Evolutionary conservation across 306 rosid species (phyloP).

Genomic region (Ammopiptanthus mongolicus): DNA sequence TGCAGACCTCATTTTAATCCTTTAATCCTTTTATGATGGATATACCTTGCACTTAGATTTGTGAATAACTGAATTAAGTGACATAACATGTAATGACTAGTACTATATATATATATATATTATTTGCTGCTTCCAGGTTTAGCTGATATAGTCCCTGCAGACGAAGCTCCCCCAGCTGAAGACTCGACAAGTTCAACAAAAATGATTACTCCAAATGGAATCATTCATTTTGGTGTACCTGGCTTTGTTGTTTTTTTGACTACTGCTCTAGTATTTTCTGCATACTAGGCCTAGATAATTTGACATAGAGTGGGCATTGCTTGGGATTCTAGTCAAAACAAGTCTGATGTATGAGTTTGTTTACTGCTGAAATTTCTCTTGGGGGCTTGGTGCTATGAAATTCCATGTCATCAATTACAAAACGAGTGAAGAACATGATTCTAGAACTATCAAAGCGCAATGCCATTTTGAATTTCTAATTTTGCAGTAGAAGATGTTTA

Average conservation of each 20-base stretch:
- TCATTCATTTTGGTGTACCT: neutral
- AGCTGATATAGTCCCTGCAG: neutral
- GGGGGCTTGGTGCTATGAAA: neutral
- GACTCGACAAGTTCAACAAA: neutral
- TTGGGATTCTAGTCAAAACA: neutral
- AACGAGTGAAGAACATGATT: neutral
- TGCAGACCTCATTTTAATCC: too few species aligned
- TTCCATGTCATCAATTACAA: neutral
- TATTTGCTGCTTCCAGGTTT: neutral
- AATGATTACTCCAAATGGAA: constrained; percentile 21
- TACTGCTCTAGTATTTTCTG: constrained; percentile 15
- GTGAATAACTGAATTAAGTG: too few species aligned
- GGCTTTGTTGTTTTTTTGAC: constrained; percentile 25
- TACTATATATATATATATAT: too few species aligned
- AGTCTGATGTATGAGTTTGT: neutral
- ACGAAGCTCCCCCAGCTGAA: neutral
- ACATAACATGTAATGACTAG: neutral
- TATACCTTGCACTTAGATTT: neutral
- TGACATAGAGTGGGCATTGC: neutral
- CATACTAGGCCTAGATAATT: constrained; percentile 2
- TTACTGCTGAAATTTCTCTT: neutral
- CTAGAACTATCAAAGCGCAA: neutral
- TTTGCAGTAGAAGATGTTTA: neutral
- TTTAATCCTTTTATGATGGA: neutral
- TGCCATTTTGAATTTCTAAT: neutral